Percentiles rank a stretch among this genome's conserved stretches.
Conservation (phyloP, 257 asterid species). For the Przewalskia tangutica region DNA sequence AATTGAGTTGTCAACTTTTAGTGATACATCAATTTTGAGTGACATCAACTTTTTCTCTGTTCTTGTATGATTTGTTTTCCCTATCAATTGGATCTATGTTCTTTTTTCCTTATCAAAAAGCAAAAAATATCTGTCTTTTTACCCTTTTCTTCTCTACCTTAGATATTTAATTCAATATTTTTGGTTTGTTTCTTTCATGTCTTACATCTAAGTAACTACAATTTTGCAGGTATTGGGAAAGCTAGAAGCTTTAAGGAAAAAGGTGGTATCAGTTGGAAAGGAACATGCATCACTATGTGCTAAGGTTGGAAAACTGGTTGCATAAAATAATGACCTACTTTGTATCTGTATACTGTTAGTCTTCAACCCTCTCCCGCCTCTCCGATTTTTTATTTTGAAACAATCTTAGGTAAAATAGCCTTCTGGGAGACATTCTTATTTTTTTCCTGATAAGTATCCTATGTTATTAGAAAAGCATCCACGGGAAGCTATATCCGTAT, state of each 20-base stretch:
- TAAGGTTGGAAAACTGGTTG: constrained; percentile 44
- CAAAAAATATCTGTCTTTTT: background rate
- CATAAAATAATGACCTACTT: background rate
- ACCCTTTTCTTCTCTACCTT: background rate
- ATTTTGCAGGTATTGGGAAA: constrained; percentile 56
- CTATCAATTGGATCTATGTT: background rate
- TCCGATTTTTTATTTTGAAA: background rate
- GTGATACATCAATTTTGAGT: background rate
- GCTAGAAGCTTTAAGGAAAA: constrained; percentile 66
- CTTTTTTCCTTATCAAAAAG: background rate
- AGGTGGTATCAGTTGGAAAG: constrained; percentile 81
- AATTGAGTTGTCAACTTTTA: background rate
- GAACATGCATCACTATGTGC: constrained; percentile 88
- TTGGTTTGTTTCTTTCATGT: background rate
- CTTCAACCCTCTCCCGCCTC: background rate
- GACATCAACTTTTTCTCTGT: background rate
- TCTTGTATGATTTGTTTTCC: background rate
- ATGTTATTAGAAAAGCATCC: background rate
- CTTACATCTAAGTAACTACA: background rate
- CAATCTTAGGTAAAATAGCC: background rate
- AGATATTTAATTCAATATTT: background rate
- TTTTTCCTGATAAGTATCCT: background rate
- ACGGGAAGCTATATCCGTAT: background rate
- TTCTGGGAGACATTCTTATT: background rate
- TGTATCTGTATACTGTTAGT: background rate